Evolutionary conservation across 1,139 yeast genomes (phyloP).

Genomic region (Saccharomyces hybrid): DNA sequence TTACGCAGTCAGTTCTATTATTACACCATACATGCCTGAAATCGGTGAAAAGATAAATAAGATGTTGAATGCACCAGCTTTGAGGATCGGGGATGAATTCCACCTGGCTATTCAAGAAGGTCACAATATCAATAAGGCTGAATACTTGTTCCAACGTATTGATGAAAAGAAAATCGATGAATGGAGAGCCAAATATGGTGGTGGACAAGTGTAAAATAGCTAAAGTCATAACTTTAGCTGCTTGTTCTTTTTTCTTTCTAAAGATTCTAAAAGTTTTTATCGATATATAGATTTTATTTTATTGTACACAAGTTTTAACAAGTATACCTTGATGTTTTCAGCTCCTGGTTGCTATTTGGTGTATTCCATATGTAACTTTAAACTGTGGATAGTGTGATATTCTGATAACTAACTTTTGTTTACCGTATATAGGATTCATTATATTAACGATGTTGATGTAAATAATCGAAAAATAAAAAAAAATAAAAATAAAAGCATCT

Average conservation of each 20-base stretch:
- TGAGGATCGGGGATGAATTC: slow-evolving; percentile 71
- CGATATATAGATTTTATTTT: background rate
- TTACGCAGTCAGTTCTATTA: slow-evolving; percentile 70
- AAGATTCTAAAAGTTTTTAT: background rate
- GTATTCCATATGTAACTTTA: no score
- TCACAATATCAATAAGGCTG: slow-evolving; percentile 86
- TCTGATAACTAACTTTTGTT: no score
- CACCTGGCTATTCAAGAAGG: slow-evolving; percentile 63
- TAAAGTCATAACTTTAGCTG: background rate
- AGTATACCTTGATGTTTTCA: background rate
- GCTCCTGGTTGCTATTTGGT: no score
- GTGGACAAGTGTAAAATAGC: slow-evolving; percentile 39
- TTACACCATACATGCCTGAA: slow-evolving; percentile 88
- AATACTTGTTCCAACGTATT: slow-evolving; percentile 83
- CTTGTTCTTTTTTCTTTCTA: background rate
- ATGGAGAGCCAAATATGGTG: slow-evolving; percentile 86
- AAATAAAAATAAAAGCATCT: no score
- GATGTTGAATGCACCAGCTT: slow-evolving; percentile 76
- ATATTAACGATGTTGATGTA: background rate
- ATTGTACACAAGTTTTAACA: background rate
- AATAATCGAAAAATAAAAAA: background rate
- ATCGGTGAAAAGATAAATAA: slow-evolving; percentile 61
- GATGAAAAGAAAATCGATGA: slow-evolving; percentile 82
- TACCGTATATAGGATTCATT: background rate
- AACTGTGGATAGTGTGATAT: no score